Evolutionary conservation across 768 basidiomycete genomes (phyloP), one percentile per base, ranked within the genome.

Genomic region (Pisolithus microcarpus): DNA sequence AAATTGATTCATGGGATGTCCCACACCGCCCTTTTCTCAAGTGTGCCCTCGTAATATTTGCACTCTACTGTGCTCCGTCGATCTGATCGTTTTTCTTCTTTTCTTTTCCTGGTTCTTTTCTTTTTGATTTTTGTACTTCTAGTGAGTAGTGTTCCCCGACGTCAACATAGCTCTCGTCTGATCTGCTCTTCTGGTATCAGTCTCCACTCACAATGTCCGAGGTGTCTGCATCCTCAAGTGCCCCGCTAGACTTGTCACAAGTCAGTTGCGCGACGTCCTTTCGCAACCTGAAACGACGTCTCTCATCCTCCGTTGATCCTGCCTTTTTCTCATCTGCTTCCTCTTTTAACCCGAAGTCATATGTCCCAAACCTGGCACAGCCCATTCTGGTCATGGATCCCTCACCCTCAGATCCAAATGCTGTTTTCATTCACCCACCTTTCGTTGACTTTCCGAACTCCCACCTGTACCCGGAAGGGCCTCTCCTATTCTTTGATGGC

Each of bases 381-480:
- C 75, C 78, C 31, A 66, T 79, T 15, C 73, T 75, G 21, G 72
- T 76, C 53, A 79, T 81, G 77, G 87, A 90, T 59, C 87, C 87
- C 1, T 75, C 76, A 11, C 76, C 75, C 5, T 72, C 74, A n/a
- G 88, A 91, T 58, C 78, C 80, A 19, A 75, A 71, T 48, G 76
- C 80, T 42, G 58, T 85, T 52, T 87, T 91, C 66, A 77, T 91
- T 34, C 86, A 79, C 57, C 84, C 86, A 0, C 88, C 88, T 8
- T 90, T 88, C 66, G 72, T 69, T 43, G 61, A 70, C 30, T 88
- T 88, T 61, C 87, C 87, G 1, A 70, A 79, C 47, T 75, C 83
- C 18, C 71, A 81, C 52, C 61, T 69, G 15, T 73, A 80, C 68
- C 75, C 79, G 1, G 84, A 86, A 52, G 86, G n/a, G 86, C 24